Percentiles rank a stretch among this genome's conserved stretches.
These are phyloP conservation scores for Panellus pusillus DNA, from an alignment of 768 basidiomycete species.

Conservation along the genomic window DNA sequence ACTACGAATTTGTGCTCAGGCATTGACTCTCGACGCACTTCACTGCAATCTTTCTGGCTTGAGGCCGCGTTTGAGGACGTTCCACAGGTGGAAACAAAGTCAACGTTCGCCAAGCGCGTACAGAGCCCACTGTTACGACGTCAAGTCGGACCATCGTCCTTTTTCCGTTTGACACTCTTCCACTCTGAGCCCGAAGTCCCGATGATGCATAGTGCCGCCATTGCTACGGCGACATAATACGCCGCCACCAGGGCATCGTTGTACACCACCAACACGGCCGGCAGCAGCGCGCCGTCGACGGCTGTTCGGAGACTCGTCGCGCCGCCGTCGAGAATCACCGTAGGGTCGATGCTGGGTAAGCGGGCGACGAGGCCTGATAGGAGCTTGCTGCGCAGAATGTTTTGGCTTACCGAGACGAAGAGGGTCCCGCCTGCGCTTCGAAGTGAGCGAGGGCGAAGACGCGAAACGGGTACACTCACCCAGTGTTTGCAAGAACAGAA, in stretches of 20 bases:
- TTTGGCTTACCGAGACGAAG: conserved; percentile 21
- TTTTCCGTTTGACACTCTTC: conserved; percentile 1
- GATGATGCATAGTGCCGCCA: not conserved
- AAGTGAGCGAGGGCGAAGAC: not conserved
- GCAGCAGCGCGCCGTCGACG: not conserved
- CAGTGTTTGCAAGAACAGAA: conserved; percentile 21
- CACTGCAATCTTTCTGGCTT: too few species aligned
- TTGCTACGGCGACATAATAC: not conserved
- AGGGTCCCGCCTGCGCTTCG: conserved; percentile 11
- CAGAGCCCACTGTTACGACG: too few species aligned
- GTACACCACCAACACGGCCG: conserved; percentile 1
- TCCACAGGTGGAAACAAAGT: too few species aligned
- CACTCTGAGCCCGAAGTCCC: conserved; percentile 6
- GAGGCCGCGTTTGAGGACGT: too few species aligned
- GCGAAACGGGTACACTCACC: not conserved
- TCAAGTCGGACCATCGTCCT: not conserved
- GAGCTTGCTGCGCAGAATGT: conserved; percentile 11
- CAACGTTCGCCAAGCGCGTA: too few species aligned
- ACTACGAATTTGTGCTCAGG: too few species aligned
- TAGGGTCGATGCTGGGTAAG: conserved; percentile 1
- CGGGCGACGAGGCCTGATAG: not conserved
- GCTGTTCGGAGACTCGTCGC: conserved; percentile 4
- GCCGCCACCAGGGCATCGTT: conserved; percentile 2
- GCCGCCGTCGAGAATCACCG: not conserved
- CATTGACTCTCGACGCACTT: too few species aligned